Percentiles rank a stretch among this genome's conserved stretches.
Evolutionary conservation across 139 green algal species (phyloP).

Genomic region (Chlorella sp.): DNA sequence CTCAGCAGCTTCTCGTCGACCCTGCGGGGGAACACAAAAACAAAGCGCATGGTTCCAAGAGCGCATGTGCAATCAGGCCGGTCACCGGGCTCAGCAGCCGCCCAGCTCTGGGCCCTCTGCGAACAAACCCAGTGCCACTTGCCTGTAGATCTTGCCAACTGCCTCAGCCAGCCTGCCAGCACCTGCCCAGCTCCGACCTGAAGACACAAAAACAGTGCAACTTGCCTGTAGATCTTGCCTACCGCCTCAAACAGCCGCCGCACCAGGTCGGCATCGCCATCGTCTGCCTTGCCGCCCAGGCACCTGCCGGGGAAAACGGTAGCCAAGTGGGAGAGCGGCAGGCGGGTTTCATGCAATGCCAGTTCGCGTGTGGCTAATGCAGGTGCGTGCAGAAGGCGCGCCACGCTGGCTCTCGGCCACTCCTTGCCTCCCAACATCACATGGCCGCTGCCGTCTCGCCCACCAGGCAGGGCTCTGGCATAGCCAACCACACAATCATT

Average conservation of each 20-base stretch:
- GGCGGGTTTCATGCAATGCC: too few species aligned
- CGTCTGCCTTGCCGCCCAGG: conserved; percentile 59
- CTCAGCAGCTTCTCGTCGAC: conserved; percentile 90
- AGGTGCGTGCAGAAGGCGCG: not conserved
- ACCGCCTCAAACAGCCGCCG: conserved; percentile 76
- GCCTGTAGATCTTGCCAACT: conserved; percentile 55
- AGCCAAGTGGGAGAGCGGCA: not conserved
- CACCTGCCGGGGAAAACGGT: conserved; percentile 37
- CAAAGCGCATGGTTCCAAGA: not conserved
- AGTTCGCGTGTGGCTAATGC: not conserved
- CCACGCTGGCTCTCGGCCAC: not conserved
- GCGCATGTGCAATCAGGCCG: not conserved
- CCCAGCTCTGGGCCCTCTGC: not conserved
- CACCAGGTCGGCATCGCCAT: conserved; percentile 72
- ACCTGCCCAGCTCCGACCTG: not conserved
- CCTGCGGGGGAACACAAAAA: not conserved
- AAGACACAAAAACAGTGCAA: not conserved
- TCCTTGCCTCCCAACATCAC: not conserved
- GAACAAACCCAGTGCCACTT: not conserved
- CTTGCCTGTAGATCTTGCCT: conserved; percentile 41
- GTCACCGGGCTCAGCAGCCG: too few species aligned
- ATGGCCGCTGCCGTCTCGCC: not conserved
- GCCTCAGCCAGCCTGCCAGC: conserved; percentile 68
- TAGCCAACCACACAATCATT: too few species aligned
- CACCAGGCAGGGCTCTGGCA: not conserved